phyloP scores from a whole-genome alignment of 306 rosid species.

The Cicer arietinum region DNA sequence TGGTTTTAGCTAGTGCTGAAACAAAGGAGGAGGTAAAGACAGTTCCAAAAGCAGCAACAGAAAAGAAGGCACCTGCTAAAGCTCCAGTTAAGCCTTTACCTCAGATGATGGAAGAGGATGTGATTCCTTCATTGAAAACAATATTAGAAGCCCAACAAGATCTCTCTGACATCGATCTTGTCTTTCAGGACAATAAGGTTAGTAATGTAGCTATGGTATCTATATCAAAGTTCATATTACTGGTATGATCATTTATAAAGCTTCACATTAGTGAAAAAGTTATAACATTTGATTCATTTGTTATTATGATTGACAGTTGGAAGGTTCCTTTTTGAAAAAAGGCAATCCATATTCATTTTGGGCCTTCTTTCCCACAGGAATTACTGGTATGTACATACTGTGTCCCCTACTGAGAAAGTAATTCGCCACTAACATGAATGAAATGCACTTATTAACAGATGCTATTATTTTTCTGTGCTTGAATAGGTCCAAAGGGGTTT shows the following conservation, averaged over 20 bases:
- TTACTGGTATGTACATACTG: slow-evolving; percentile 58
- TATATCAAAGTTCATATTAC: not conserved
- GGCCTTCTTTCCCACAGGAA: slow-evolving; percentile 89
- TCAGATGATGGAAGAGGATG: slow-evolving; percentile 91
- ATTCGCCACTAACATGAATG: slow-evolving; percentile 7
- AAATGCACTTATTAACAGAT: not conserved
- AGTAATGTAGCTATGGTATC: slow-evolving; percentile 27
- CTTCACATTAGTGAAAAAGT: slow-evolving; percentile 24
- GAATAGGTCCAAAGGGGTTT: slow-evolving; percentile 92
- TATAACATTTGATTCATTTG: slow-evolving; percentile 11
- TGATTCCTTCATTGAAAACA: slow-evolving; percentile 77
- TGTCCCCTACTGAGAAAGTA: slow-evolving; percentile 4
- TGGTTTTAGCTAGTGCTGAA: slow-evolving; percentile 58
- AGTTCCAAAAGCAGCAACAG: slow-evolving; percentile 60
- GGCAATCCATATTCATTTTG: slow-evolving; percentile 75
- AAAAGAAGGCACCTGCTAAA: slow-evolving; percentile 81
- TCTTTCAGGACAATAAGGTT: slow-evolving; percentile 77
- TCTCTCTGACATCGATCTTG: slow-evolving; percentile 68
- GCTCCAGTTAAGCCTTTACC: slow-evolving; percentile 77
- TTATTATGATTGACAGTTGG: slow-evolving; percentile 64
- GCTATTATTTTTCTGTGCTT: slow-evolving; percentile 13
- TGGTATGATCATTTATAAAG: not conserved
- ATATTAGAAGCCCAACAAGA: slow-evolving; percentile 75
- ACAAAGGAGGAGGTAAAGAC: slow-evolving; percentile 64
- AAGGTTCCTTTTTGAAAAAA: slow-evolving; percentile 76